Evolutionary conservation across 768 basidiomycete species (phyloP).

Genomic region (Xanthoconium purpureum): DNA sequence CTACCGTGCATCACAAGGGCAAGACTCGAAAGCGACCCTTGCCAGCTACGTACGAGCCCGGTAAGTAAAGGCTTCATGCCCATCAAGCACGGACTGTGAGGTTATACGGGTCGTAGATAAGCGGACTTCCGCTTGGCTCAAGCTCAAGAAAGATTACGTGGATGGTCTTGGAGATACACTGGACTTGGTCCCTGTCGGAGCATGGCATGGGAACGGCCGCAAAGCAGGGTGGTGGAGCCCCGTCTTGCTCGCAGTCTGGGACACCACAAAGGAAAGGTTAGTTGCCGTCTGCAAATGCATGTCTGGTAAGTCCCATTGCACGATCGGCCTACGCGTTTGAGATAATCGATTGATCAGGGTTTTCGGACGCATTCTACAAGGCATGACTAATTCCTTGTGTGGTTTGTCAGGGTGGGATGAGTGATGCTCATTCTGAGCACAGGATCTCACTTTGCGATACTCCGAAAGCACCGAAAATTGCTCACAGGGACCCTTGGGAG

Average conservation of each 20-base stretch:
- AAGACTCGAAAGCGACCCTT: conserved; percentile 58
- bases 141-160: conserved; percentile 92
- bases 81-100: not conserved
- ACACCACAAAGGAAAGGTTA: conserved; percentile 54
- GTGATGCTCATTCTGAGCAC: conserved; percentile 23
- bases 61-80: conserved; percentile 30
- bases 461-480: conserved; percentile 52
- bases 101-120: conserved; percentile 49
- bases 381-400: conserved; percentile 30
- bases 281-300: conserved; percentile 90
- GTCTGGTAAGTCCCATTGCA: conserved; percentile 53
- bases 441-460: conserved; percentile 67
- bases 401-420: not conserved
- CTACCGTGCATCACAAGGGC: conserved; percentile 32
- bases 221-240: conserved; percentile 94
- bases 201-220: conserved; percentile 88
- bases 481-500: conserved; percentile 51
- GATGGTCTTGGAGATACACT: conserved; percentile 72
- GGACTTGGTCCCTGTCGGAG: conserved; percentile 71
- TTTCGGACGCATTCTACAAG: conserved; percentile 81
- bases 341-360: conserved; percentile 47
- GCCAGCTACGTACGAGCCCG: conserved; percentile 83
- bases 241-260: conserved; percentile 75
- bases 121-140: conserved; percentile 83
- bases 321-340: not conserved